Base-by-base conservation (phyloP, 2,329 filamentous ascomycete species). In the Aureobasidium leucospermi region DNA sequence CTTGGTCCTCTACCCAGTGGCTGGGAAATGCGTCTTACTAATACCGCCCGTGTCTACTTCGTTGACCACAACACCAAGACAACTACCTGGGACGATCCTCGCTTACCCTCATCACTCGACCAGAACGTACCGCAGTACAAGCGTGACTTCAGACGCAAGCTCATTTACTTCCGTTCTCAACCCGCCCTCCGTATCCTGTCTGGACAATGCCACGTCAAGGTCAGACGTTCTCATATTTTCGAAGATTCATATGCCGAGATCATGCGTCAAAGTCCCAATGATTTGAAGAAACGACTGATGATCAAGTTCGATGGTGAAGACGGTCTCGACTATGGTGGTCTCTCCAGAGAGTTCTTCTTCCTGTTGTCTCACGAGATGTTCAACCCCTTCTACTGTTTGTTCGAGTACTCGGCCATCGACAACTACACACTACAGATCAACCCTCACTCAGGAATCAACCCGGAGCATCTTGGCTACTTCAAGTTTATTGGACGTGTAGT, bases 401-500 rank as follows among this genome's bases (percentile, higher is more conserved):
- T 99, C 79, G 94, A 99, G 77, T 99, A 99, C 76, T 97, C 94
- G 29, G 94, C 94, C 41, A 94, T 99, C 79, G 94, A 99, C 84
- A 99, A 99, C 78, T 99, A 99, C 78, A 99, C 94, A 32, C 87
- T 99, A 59, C 94, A 99, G 77, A 99, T 99, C 79, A 99, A 99
- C 78, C 94, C 94, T 47, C 94, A 99, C 75, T 99, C 94, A 19
- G 94, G 94, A 65, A 97, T 99, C 76, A 99, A 99, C 75, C 94
- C 94, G 0, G 94, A 99, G 76, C 94, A 99, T 84, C 80, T 99
- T 69, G 97, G 96, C 74, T 99, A 97, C 78, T 99, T 99, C 85
- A 97, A 96, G 76, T 99, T 99, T 72, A 99, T 99, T 69, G 94
- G 94, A 51, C 90, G 94, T 62, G 94, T 99, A 31, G 94, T 99